Percentiles rank a stretch among this genome's conserved stretches.
phyloP scores from a whole-genome alignment of 768 basidiomycete genomes.

The Leccinum pellstonianum region DNA sequence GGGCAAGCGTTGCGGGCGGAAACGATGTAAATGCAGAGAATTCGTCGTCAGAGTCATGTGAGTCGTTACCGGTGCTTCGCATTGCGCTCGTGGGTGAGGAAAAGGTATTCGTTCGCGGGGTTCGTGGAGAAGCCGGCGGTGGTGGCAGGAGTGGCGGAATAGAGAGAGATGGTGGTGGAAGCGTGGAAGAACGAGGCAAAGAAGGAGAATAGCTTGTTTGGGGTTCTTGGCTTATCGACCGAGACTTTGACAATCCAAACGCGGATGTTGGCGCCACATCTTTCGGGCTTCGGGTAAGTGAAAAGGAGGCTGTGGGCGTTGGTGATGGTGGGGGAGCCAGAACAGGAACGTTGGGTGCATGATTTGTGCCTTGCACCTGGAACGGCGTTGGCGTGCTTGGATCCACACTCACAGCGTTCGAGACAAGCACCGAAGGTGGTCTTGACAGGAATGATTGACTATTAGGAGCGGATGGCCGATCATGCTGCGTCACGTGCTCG shows the following conservation, averaged over 20 bases:
- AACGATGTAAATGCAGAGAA: slow-evolving; percentile 51
- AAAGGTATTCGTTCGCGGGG: slow-evolving; percentile 25
- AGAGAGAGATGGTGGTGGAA: slow-evolving; percentile 26
- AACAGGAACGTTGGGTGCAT: slow-evolving; percentile 11
- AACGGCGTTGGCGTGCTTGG: neutral
- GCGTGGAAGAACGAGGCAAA: slow-evolving; percentile 18
- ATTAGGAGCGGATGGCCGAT: slow-evolving; percentile 13
- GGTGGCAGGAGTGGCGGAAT: slow-evolving; percentile 33
- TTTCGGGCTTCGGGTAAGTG: slow-evolving; percentile 17
- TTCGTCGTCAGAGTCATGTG: slow-evolving; percentile 41
- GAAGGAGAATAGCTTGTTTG: slow-evolving; percentile 22
- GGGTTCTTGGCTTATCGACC: slow-evolving; percentile 13
- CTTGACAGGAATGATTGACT: slow-evolving; percentile 19
- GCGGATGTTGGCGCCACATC: neutral
- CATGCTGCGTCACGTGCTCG: too few relatives aligned
- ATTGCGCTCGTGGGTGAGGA: slow-evolving; percentile 6
- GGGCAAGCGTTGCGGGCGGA: slow-evolving; percentile 11
- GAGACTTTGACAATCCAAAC: slow-evolving; percentile 3
- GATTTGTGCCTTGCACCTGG: slow-evolving; percentile 2
- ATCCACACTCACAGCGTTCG: neutral
- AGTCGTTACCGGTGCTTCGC: slow-evolving; percentile 15
- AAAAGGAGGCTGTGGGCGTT: slow-evolving; percentile 27
- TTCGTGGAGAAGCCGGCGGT: slow-evolving; percentile 32
- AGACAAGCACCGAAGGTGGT: slow-evolving; percentile 10
- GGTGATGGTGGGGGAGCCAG: slow-evolving; percentile 30